Conservation (phyloP, 306 rosid species). For the Cajanus cajan region DNA sequence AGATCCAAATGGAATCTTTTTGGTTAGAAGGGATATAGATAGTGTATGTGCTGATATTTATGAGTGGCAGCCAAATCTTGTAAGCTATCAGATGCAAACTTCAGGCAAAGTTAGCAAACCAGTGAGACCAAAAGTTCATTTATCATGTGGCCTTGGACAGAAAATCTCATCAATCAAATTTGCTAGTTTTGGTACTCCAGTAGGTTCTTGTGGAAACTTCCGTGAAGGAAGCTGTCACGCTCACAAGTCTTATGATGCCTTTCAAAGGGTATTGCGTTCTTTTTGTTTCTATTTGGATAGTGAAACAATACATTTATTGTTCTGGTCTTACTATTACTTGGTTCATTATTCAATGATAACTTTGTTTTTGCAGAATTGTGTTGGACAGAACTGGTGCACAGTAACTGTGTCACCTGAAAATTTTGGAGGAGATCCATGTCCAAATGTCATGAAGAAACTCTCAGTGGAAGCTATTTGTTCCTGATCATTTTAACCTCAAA, state of each 20-base stretch:
- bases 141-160: conserved; percentile 81
- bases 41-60: conserved; percentile 82
- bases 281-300: background rate
- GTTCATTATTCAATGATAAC: conserved; percentile 1
- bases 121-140: conserved; percentile 83
- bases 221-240: conserved; percentile 93
- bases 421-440: conserved; percentile 99
- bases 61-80: conserved; percentile 94
- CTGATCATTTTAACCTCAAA: conserved; percentile 44
- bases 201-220: conserved; percentile 84
- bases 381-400: conserved; percentile 78
- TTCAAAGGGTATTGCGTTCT: conserved; percentile 60
- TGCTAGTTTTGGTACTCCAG: conserved; percentile 92
- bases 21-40: conserved; percentile 84
- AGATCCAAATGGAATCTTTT: conserved; percentile 76
- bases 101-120: conserved; percentile 71
- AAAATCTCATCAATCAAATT: conserved; percentile 85
- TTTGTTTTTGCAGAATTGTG: conserved; percentile 63
- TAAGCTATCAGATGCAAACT: conserved; percentile 72
- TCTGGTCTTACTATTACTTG: background rate
- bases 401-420: conserved; percentile 75
- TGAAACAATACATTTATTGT: conserved; percentile 1
- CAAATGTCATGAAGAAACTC: conserved; percentile 90
- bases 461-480: conserved; percentile 86
- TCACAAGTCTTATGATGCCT: conserved; percentile 80